Conservation (phyloP, 164 flowering plant species). For the Tetracentron sinense region DNA sequence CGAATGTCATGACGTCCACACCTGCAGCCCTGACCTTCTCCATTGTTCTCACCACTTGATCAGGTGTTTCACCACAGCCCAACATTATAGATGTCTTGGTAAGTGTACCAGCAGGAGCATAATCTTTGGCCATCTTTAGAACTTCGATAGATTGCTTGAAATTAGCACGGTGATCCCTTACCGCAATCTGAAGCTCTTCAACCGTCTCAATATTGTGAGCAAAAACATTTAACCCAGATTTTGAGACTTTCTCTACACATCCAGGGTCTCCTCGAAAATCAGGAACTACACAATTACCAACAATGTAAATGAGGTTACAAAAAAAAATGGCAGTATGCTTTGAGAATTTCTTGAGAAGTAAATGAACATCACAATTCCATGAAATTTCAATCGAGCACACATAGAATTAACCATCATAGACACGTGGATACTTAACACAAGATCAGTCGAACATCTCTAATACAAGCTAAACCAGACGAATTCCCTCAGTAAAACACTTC, state of each 20-base stretch:
- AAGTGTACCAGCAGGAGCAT: constrained; percentile 79
- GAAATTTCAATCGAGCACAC: not conserved
- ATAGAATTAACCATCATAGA: no score
- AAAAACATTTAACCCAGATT: constrained; percentile 85
- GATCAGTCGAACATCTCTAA: no score
- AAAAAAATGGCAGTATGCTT: not conserved
- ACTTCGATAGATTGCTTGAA: constrained; percentile 89
- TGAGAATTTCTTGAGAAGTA: not conserved
- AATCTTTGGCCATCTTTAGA: constrained; percentile 71
- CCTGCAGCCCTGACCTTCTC: constrained; percentile 95
- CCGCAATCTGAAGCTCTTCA: constrained; percentile 85
- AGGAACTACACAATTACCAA: constrained; percentile 54
- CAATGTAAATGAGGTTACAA: not conserved
- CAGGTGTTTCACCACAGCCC: constrained; percentile 98
- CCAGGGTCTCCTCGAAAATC: constrained; percentile 78
- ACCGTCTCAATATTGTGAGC: constrained; percentile 99
- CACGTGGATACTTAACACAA: no score
- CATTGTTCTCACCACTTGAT: constrained; percentile 84
- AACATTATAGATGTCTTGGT: constrained; percentile 97
- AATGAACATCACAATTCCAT: not conserved
- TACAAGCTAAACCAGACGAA: no score
- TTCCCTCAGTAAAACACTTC: no score
- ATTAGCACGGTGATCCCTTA: constrained; percentile 90
- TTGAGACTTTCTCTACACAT: constrained; percentile 82
- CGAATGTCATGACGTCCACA: constrained; percentile 94